Base-by-base conservation (phyloP, 129 eudicot species). In the Centrapalus pauciflorus region DNA sequence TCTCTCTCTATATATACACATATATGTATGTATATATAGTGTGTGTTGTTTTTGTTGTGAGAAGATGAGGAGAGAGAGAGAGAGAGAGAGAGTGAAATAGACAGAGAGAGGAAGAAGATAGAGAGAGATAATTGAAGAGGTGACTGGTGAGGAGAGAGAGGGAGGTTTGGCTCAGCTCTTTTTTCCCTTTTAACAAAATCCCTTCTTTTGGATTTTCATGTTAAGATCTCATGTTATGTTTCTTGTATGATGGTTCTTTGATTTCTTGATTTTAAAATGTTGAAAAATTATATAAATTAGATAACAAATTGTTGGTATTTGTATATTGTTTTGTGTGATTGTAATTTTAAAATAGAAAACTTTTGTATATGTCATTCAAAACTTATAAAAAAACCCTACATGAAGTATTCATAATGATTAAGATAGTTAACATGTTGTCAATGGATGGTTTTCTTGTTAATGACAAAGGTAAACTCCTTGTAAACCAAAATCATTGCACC, bases 121-220 rank as follows among this genome's bases (percentile, higher is more conserved):
- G 40, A 76, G 28, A 69, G 41, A 67, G 55, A 43, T 60, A 40
- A n/a, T n/a, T n/a, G n/a, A n/a, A n/a, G n/a, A n/a, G n/a, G n/a
- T n/a, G n/a, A n/a, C n/a, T n/a, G n/a, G n/a, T n/a, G n/a, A n/a
- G n/a, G n/a, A n/a, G n/a, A 43, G 59, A 58, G 46, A 60, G 32
- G 48, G 38, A 35, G 7, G 37, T 23, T n/a, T n/a, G n/a, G n/a
- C n/a, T n/a, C n/a, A n/a, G n/a, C 24, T 48, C 9, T 28, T 64
- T 64, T 40, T 9, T 16, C 27, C 21, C 10, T 61, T 21, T 21
- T 49, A 21, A 66, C 61, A 66, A 66, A 66, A 66, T 66, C 72
- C 38, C 48, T 48, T 34, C 61, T 49, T 66, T 49, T 48, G 48
- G 72, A 66, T 50, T 48, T 64, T 64, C 10, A 45, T 45, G 17